phyloP scores from a whole-genome alignment of 2,329 filamentous ascomycete genomes.

The Drechslera avenae region DNA sequence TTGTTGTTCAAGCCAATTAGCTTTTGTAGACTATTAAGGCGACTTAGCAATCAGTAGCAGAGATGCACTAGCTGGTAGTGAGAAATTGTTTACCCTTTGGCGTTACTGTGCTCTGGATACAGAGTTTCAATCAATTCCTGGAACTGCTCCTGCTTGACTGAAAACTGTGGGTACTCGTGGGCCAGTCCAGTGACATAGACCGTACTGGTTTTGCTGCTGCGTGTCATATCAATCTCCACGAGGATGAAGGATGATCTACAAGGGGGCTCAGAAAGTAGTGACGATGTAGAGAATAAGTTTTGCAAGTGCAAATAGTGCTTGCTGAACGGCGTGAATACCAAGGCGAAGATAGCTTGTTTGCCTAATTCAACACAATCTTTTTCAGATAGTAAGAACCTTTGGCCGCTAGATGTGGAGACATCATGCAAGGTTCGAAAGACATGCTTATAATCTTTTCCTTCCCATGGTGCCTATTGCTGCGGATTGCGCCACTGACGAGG shows the following conservation, averaged over 20 bases:
- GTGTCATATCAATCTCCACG: not conserved
- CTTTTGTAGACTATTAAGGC: conserved; percentile 17
- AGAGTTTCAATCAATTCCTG: conserved; percentile 11
- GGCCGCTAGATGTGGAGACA: too few species aligned
- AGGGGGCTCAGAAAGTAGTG: too few species aligned
- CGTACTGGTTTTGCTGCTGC: not conserved
- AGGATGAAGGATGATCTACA: not conserved
- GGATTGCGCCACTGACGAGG: not conserved
- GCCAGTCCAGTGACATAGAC: conserved; percentile 27
- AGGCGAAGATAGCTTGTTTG: too few species aligned
- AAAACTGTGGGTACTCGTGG: conserved; percentile 23
- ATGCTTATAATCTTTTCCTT: too few species aligned
- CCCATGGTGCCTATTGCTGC: too few species aligned
- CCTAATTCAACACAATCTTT: too few species aligned
- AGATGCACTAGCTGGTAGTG: not conserved
- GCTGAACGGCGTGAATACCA: too few species aligned
- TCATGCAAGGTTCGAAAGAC: too few species aligned
- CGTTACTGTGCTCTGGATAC: conserved; percentile 15
- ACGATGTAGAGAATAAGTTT: too few species aligned
- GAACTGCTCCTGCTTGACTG: conserved; percentile 20
- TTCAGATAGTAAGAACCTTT: too few species aligned
- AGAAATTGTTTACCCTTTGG: conserved; percentile 14
- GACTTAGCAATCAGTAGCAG: not conserved
- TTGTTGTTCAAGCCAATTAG: conserved; percentile 20
- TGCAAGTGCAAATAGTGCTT: too few species aligned